Base-by-base conservation (phyloP, 805 yeast genomes). In the Candida sphagnicola region DNA sequence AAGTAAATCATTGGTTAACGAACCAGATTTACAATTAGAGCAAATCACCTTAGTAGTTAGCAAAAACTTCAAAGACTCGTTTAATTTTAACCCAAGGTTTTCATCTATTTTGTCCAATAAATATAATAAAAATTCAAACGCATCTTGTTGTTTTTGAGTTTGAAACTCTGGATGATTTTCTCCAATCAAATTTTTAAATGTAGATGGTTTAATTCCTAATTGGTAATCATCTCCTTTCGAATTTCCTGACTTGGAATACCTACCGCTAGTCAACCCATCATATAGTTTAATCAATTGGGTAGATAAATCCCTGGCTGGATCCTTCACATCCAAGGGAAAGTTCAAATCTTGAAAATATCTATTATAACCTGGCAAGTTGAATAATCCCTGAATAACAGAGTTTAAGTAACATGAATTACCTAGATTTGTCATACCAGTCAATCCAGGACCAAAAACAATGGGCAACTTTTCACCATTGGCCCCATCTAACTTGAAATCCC, bases 341-440 rank as follows among this genome's bases (percentile, higher is more conserved):
- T 60, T 50, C 28, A 55, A 52, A 8, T 51, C 40, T 16, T 69
- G 67, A 23, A 79, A 72, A 8, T 62, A 60, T 2, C 67, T 62
- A 17, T 69, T 40, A 44, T 62, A 68, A 2, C 57, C 38, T 2
- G 62, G 56, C 21, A 74, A 49, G 34, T 74, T 55, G 47, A 84
- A 82, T 32, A 93, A 59, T 2, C 79, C 68, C 57, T 93, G 99
- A 2, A 88, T 43, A 0, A 80, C 88, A 1, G 95, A 83, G 34
- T 89, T 85, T 44, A 93, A 50, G 56, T 93, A 93, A 62, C 99
- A 93, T 0, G 96, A 83, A 53, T 93, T 93, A 2, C 99, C 99
- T 46, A 93, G 64, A 54, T 93, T 93, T 49, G 84, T 79, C 55
- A 93, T 62, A 0, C 99, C 99, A 0, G 95, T 86, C 23, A 85